Evolutionary conservation across 176 grass and related monocot species (phyloP).

Genomic region (Canna indica): DNA sequence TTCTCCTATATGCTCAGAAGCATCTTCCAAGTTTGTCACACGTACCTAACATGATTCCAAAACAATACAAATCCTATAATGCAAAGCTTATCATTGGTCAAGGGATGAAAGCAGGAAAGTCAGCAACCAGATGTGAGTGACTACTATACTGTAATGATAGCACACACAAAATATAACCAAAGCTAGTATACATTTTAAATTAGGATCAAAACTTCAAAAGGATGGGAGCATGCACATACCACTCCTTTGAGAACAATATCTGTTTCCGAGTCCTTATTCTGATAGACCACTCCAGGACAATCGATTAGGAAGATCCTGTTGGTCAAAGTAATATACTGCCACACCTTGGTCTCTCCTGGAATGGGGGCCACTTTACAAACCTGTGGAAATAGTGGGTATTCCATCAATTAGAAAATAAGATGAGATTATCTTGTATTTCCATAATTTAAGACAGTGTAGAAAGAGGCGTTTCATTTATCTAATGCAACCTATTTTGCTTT

Average conservation of each 20-base stretch:
- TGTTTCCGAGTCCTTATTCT: conserved; percentile 93
- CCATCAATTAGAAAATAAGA: background rate
- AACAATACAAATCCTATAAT: background rate
- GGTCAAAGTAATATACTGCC: conserved; percentile 98
- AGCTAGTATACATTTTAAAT: background rate
- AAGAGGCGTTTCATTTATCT: too few relatives aligned
- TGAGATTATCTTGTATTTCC: background rate
- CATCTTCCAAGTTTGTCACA: conserved; percentile 91
- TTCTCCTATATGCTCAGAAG: conserved; percentile 91
- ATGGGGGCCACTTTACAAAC: conserved; percentile 97
- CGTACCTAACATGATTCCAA: conserved; percentile 41
- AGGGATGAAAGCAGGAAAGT: too few relatives aligned
- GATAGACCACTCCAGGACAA: conserved; percentile 93
- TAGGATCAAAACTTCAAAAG: background rate
- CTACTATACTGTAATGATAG: background rate
- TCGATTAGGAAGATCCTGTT: conserved; percentile 96
- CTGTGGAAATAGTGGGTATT: too few relatives aligned
- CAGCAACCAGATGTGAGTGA: too few relatives aligned
- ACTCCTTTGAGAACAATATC: conserved; percentile 98
- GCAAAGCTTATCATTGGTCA: background rate
- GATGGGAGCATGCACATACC: conserved; percentile 42
- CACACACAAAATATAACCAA: too few relatives aligned
- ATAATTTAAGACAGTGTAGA: too few relatives aligned
- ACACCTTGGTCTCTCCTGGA: conserved; percentile 94
- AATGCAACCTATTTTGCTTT: too few relatives aligned